Conservation (phyloP, 2,329 filamentous ascomycete genomes). For the Onygenales sp. region DNA sequence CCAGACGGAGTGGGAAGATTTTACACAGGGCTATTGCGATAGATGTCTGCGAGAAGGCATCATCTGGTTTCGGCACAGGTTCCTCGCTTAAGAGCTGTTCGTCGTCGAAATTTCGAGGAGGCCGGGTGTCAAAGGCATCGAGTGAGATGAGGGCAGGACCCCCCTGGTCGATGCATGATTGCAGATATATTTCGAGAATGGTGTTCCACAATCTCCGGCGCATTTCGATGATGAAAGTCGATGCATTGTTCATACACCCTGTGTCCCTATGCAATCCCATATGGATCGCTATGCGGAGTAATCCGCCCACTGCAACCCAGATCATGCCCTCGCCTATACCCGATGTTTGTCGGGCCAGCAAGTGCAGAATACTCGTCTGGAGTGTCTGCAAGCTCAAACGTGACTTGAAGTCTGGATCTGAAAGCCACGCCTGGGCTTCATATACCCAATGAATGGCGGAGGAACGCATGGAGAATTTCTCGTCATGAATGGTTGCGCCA, state of each 20-base stretch:
- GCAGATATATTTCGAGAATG: slow-evolving; percentile 32
- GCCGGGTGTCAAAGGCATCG: slow-evolving; percentile 27
- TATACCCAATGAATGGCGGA: slow-evolving; percentile 37
- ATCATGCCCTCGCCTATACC: slow-evolving; percentile 23
- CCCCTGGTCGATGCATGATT: slow-evolving; percentile 26
- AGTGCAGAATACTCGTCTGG: slow-evolving; percentile 24
- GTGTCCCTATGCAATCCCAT: slow-evolving; percentile 36
- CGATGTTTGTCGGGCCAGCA: slow-evolving; percentile 24
- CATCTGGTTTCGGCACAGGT: slow-evolving; percentile 21
- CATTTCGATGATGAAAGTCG: slow-evolving; percentile 34
- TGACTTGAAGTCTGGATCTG: slow-evolving; percentile 21
- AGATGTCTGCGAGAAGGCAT: slow-evolving; percentile 40
- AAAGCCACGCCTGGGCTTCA: slow-evolving; percentile 26
- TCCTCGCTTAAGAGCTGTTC: slow-evolving; percentile 15
- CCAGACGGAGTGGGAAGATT: slow-evolving; percentile 36
- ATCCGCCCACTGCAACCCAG: slow-evolving; percentile 28
- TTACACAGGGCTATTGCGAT: slow-evolving; percentile 39
- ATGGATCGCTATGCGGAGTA: slow-evolving; percentile 32
- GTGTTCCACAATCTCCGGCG: slow-evolving; percentile 38
- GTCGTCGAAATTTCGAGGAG: slow-evolving; percentile 31
- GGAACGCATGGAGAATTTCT: slow-evolving; percentile 15
- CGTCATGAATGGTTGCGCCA: slow-evolving; percentile 37
- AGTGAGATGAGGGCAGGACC: slow-evolving; percentile 24
- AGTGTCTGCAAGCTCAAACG: slow-evolving; percentile 22
- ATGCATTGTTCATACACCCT: slow-evolving; percentile 22